phyloP scores from a whole-genome alignment of 2,329 filamentous ascomycete species.

The Fusarium fujikuroi region DNA sequence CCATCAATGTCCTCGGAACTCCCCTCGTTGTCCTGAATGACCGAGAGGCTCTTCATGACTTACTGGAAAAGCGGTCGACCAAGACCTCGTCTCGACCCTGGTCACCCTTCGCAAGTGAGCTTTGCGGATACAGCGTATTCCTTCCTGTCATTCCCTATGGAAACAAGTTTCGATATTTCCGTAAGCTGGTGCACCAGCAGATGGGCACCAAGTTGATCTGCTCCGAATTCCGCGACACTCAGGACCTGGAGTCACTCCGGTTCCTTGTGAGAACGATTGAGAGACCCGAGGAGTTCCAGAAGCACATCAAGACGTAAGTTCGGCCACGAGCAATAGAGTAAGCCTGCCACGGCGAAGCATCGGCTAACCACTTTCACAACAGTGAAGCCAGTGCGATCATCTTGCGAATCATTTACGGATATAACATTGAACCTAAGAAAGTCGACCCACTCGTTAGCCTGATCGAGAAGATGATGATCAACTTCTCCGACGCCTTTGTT shows the following conservation, averaged over 20 bases:
- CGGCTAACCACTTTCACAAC: neutral
- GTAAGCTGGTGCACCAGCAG: slow-evolving; percentile 47
- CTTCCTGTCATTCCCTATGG: slow-evolving; percentile 33
- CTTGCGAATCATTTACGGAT: slow-evolving; percentile 47
- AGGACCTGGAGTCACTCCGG: slow-evolving; percentile 43
- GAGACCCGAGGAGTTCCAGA: slow-evolving; percentile 31
- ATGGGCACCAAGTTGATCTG: slow-evolving; percentile 41
- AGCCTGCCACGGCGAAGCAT: no score
- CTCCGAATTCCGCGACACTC: slow-evolving; percentile 32
- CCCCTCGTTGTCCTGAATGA: slow-evolving; percentile 56
- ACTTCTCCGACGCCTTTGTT: slow-evolving; percentile 44
- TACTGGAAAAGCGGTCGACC: slow-evolving; percentile 50
- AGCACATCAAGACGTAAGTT: slow-evolving; percentile 46
- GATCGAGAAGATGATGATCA: slow-evolving; percentile 44
- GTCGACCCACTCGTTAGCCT: slow-evolving; percentile 46
- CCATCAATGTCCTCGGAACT: slow-evolving; percentile 53
- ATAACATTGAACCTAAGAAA: slow-evolving; percentile 46
- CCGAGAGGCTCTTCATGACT: slow-evolving; percentile 48
- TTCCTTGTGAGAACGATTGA: slow-evolving; percentile 41
- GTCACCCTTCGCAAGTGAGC: slow-evolving; percentile 33
- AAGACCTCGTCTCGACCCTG: slow-evolving; percentile 48
- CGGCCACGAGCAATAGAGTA: accelerated
- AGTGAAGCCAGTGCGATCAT: slow-evolving; percentile 46
- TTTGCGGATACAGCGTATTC: slow-evolving; percentile 40
- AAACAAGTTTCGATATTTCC: slow-evolving; percentile 32